Conservation (phyloP, 371 early-diverging fungal species). For the Cokeromyces recurvatus region DNA sequence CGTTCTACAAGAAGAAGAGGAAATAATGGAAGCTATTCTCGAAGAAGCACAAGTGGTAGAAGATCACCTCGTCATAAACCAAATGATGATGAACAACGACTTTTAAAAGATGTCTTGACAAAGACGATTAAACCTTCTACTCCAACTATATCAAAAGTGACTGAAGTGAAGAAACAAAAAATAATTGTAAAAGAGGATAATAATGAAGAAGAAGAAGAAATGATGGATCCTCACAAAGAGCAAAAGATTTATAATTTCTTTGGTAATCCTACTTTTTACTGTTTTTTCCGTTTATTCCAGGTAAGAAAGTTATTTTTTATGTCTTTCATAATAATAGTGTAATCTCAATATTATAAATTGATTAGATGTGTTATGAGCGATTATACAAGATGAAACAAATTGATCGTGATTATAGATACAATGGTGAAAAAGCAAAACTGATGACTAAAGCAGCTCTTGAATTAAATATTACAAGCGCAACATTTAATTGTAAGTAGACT, state of each 20-base stretch:
- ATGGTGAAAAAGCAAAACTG: conserved; percentile 48
- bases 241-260: conserved; percentile 52
- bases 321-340: no score
- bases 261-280: conserved; percentile 77
- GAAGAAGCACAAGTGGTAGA: conserved; percentile 6
- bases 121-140: conserved; percentile 3
- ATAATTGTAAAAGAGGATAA: no score
- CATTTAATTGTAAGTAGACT: conserved; percentile 18
- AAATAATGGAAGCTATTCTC: background rate
- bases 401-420: conserved; percentile 52
- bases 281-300: conserved; percentile 85
- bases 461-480: conserved; percentile 2
- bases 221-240: conserved; percentile 11
- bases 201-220: conserved; percentile 5
- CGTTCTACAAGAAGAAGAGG: conserved; percentile 1
- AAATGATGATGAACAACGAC: conserved; percentile 12
- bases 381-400: conserved; percentile 71
- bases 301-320: conserved; percentile 25
- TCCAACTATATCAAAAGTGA: background rate
- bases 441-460: conserved; percentile 50
- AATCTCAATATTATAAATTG: no score
- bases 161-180: conserved; percentile 1
- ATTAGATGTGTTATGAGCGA: conserved; percentile 54
- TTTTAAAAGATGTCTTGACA: conserved; percentile 22
- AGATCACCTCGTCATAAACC: conserved; percentile 13